Base-by-base conservation (phyloP, 2,329 filamentous ascomycete genomes). In the Fusarium armeniacum region DNA sequence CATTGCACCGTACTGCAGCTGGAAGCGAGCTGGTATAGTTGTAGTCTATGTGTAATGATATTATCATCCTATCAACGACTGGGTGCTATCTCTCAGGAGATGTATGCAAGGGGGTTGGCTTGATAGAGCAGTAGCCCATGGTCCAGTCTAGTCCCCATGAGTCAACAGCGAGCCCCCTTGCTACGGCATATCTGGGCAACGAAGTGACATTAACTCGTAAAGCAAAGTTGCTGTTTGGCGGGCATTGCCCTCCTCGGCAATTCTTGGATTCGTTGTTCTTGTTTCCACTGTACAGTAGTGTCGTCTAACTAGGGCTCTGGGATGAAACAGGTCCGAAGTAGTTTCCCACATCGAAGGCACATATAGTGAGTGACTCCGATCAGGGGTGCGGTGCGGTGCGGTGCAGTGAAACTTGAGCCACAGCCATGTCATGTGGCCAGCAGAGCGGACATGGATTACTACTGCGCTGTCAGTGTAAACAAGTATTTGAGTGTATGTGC, bases 61-160 rank as follows among this genome's bases (percentile, higher is more conserved):
- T 58, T 50, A 18, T 35, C 44, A 41, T 71, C 56, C 60, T 71
- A 59, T 71, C 59, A 65, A 58, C 41, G 65, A 69, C 51, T 35
- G 47, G 55, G 33, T 12, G 40, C 44, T 52, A 55, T 65, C 59
- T 57, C 36, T 50, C 55, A 38, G 41, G 49, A 40, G 32, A 59
- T 24, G 43, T 18, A 54, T 52, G 53, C 59, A 65, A 53, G 67
- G 67, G 50, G 49, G 46, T 33, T 60, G 46, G 57, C 32, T 61
- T 41, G 52, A 47, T 40, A 45, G 59, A 64, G 59, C 41, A 41
- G 57, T 67, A 20, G 33, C 26, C 50, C 43, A 46, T 26, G 45
- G 33, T 40, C 41, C 47, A 28, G 49, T 52, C 43, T 45, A 46
- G 33, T 63, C 30, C 35, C 35, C 52, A 64, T 52, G 43, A 58